Evolutionary conservation across 352 stramenopile species (phyloP), one percentile per base, ranked within the genome.

Genomic region (Phytophthora syringae): DNA sequence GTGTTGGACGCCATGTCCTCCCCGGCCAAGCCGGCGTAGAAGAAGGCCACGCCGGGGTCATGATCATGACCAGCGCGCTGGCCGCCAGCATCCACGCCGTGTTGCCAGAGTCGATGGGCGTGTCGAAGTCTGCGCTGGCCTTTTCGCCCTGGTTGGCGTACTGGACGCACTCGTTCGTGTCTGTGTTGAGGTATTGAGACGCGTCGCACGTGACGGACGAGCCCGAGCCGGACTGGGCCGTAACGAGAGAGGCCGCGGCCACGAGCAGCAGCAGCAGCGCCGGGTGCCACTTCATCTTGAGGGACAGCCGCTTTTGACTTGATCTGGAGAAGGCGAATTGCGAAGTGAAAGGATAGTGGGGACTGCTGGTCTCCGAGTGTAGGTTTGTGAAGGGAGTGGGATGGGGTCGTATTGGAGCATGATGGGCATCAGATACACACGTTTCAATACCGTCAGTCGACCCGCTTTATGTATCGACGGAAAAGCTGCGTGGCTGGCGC

Each of bases 21-120:
- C 18, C 84, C 82, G 0, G 86, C 84, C 11, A 95, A 70, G 18
- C 87, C 87, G 9, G 83, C 87, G 72, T 95, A 95, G 74, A 94
- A 95, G 67, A 72, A 72, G 34, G 63, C 63, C 7, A 71, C 63
- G 18, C 63, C 12, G 63, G 63, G 1, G 63, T 71, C 63, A 72
- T 72, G 44, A 72, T 64, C 63, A 72, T 72, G 34, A 72, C 63
- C 7, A 72, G 32, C 4, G 63, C 63, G 43, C 63, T 72, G 40
- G 63, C 48, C 45, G 60, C 60, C 36, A 72, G 56, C 63, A 72
- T 72, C 63, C 63, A 72, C 21, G 63, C 63, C 32, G 63, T 72
- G 63, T 72, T 72, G 42, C 63, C 83, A 2, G 72, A 74, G 54
- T 88, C 63, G 2, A 72, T 37, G 21, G 34, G n/a, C 9, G 32